Base-by-base conservation (phyloP, 345 rosid genomes). In the Euclidium syriacum region DNA sequence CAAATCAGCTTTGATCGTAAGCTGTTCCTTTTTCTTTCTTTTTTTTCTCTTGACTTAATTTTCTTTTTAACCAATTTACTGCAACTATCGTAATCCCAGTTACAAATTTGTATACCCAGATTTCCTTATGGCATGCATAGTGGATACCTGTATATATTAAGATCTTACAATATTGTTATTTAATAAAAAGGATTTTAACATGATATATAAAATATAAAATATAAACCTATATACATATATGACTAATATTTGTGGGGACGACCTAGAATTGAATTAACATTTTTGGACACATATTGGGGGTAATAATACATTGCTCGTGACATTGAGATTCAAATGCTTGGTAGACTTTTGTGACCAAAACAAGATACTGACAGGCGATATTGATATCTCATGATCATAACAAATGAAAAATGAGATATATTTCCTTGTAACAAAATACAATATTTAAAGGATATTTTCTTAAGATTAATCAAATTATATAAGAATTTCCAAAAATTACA, bases 1-100 rank as follows among this genome's bases (percentile, higher is more conserved):
- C 55, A 41, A 71, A 71, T 71, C 75, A 71, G 70, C 75, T 71
- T 71, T 50, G 65, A 36, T 71, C 48, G 33, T 64, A 71, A 64
- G 75, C 75, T 24, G 60, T 64, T 49, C 49, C 36, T 49, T 32
- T 64, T 41, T n/a, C 12, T 7, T 39, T 39, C 14, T 36, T 36
- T 6, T 36, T 12, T 24, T 62, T 38, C 9, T 3, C 19, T 11
- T 29, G 14, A 20, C 26, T 32, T 19, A 10, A 3, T 43, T 18
- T 20, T 18, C 20, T 24, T 3, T 18, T 6, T 23, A 49, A 40
- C 17, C 2, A 34, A 3, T 25, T 7, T 65, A 34, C 27, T 38
- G 49, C 39, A 47, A 26, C 35, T 39, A 12, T 39, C 17, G 2
- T 66, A 2, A 43, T 49, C 16, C 42, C 52, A 30, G 17, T 18